Conservation (phyloP, 768 basidiomycete genomes). For the Mycena polygramma region DNA sequence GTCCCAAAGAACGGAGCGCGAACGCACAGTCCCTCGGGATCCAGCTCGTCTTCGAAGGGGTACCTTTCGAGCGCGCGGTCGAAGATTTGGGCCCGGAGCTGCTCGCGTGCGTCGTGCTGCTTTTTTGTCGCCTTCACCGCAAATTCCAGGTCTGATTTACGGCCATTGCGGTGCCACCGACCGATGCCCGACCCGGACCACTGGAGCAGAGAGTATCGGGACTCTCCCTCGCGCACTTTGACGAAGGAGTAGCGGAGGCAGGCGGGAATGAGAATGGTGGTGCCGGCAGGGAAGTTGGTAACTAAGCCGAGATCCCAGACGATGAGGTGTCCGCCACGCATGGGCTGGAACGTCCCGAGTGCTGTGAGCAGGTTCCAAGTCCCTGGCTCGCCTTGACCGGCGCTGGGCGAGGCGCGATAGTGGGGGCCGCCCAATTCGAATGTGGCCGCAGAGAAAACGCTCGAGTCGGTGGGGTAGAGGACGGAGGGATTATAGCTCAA, state of each 20-base stretch:
- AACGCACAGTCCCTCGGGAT: too few relatives aligned
- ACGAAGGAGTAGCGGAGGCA: conserved; percentile 10
- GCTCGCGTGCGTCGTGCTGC: background rate
- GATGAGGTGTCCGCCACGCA: conserved; percentile 11
- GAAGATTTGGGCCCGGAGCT: background rate
- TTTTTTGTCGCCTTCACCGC: background rate
- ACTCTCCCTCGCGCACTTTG: background rate
- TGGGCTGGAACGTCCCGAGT: background rate
- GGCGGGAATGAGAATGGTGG: conserved; percentile 5
- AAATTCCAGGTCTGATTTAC: background rate
- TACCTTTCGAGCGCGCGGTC: too few relatives aligned
- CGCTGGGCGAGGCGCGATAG: conserved; percentile 1
- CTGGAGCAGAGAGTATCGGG: conserved; percentile 1
- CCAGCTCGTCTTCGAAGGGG: too few relatives aligned
- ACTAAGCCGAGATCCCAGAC: conserved; percentile 10
- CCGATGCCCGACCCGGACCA: background rate
- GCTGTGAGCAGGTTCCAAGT: background rate
- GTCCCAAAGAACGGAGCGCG: too few relatives aligned
- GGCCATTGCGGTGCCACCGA: conserved; percentile 1
- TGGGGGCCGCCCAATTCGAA: too few relatives aligned
- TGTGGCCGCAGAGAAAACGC: conserved; percentile 15
- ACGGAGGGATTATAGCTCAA: background rate
- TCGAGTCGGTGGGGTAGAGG: background rate
- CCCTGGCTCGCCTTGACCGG: background rate
- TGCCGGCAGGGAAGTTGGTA: background rate